Evolutionary conservation across 2,329 filamentous ascomycete species (phyloP), one percentile per base, ranked within the genome.

Genomic region (Apiospora phragmitis): DNA sequence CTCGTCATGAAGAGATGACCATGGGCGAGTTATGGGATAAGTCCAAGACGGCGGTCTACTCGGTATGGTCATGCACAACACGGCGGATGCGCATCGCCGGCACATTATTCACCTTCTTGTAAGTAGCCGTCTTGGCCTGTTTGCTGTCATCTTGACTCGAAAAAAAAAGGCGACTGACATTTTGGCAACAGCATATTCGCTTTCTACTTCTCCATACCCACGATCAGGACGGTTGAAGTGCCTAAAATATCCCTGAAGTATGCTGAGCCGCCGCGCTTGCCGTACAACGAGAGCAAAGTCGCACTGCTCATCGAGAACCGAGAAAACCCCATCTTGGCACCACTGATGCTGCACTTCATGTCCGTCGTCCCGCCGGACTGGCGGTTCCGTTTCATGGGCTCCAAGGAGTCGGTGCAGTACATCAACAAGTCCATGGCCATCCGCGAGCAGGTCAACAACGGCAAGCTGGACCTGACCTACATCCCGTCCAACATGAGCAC

Each of bases 301-400:
- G 88, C 86, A 42, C 83, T 90, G 14, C 81, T 90, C 26, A 84
- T 90, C 71, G 87, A 89, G 76, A 85, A 85, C 77, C 84, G 87
- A 0, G 75, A 84, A 1, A 81, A 82, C 45, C 82, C 86, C 3
- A 79, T 85, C 72, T 83, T 89, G 55, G 86, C 86, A 3, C 87
- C 87, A 1, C 80, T 88, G 49, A 80, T 88, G 77, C 81, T 89
- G 32, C 87, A 89, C 76, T 87, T 89, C 79, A 88, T 88, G 73
- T 81, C 84, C 4, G 85, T 89, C 26, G 84, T 89, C 1, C 87
- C 87, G 5, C 84, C 86, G 1, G 86, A 89, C 79, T 89, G 87
- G 87, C 84, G 83, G 41, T 88, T 88, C 79, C 83, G 83, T 51
- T 88, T 88, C 81, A 87, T 88, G 82, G 87, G 87, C 69, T 87